Conservation (phyloP, 345 rosid genomes). For the Lumnitzera racemosa region DNA sequence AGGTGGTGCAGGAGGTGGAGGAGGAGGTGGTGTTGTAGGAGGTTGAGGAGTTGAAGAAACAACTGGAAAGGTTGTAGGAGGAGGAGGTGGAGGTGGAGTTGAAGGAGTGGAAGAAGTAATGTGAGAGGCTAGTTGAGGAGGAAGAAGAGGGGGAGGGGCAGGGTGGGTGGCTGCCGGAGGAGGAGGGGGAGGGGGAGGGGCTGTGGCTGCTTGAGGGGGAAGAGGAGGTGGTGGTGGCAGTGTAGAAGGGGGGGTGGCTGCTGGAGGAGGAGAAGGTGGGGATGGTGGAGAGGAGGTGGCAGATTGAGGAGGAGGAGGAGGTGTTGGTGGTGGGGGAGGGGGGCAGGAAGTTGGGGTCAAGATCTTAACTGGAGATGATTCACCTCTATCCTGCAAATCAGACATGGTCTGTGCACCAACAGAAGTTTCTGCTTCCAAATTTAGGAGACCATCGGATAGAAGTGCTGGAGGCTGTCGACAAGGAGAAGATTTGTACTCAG, state of each 20-base stretch:
- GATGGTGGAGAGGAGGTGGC: constrained; percentile 2
- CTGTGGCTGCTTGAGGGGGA: neutral
- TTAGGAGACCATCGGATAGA: neutral
- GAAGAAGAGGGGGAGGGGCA: constrained; percentile 8
- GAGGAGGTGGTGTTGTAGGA: constrained; percentile 14
- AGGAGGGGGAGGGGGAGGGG: neutral
- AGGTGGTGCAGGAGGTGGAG: constrained; percentile 7
- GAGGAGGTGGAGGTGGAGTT: constrained; percentile 13
- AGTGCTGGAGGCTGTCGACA: neutral
- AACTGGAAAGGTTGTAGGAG: neutral
- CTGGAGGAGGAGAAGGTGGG: neutral
- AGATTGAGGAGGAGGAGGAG: neutral
- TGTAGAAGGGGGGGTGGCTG: constrained; percentile 1
- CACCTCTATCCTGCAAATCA: neutral
- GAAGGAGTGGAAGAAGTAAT: constrained; percentile 4
- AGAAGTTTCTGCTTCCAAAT: neutral
- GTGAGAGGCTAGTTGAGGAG: constrained; percentile 16
- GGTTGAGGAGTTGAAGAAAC: constrained; percentile 11
- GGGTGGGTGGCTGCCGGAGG: constrained; percentile 8
- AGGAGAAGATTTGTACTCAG: constrained; percentile 1
- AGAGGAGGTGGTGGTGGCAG: neutral
- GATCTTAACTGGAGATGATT: neutral
- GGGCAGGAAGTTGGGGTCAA: neutral
- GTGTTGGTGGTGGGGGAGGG: constrained; percentile 1
- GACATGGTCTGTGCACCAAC: constrained; percentile 1